These are phyloP conservation scores for Rhododendron mucronatum DNA, from an alignment of 148 eudicot species.

Conservation along the genomic window DNA sequence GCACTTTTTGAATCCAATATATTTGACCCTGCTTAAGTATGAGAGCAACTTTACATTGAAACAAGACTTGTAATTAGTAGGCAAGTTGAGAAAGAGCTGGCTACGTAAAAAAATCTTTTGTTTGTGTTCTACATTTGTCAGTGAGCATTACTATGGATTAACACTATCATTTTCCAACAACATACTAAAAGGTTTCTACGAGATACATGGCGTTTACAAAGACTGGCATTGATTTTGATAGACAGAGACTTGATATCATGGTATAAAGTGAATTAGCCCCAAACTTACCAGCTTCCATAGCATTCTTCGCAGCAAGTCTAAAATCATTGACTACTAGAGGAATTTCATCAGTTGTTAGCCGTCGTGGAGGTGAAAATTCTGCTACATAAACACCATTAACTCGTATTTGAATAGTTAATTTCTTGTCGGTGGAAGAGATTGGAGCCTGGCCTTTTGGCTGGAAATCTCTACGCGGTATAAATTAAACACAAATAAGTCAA, in stretches of 20 bases:
- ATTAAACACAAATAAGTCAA: neutral
- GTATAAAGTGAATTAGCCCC: neutral
- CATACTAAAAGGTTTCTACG: neutral
- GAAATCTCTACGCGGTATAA: neutral
- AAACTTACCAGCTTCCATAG: constrained; percentile 3
- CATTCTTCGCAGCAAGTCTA: neutral
- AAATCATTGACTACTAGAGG: neutral
- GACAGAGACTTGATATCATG: neutral
- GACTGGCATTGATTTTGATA: neutral
- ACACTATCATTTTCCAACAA: too few species aligned
- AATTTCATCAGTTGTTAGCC: constrained; percentile 1
- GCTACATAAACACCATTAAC: neutral
- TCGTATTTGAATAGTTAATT: neutral
- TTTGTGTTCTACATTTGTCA: too few species aligned
- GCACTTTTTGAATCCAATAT: too few species aligned
- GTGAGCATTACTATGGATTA: too few species aligned
- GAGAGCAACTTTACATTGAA: too few species aligned
- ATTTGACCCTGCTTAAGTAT: too few species aligned
- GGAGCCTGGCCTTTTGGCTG: constrained; percentile 1
- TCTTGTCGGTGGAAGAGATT: neutral
- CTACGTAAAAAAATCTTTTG: too few species aligned
- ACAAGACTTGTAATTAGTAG: too few species aligned
- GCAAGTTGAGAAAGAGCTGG: too few species aligned
- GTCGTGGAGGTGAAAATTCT: neutral
- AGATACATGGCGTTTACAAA: neutral